Evolutionary conservation across 176 grass and related monocot genomes (phyloP).

Genomic region (Rhynchospora breviuscula): DNA sequence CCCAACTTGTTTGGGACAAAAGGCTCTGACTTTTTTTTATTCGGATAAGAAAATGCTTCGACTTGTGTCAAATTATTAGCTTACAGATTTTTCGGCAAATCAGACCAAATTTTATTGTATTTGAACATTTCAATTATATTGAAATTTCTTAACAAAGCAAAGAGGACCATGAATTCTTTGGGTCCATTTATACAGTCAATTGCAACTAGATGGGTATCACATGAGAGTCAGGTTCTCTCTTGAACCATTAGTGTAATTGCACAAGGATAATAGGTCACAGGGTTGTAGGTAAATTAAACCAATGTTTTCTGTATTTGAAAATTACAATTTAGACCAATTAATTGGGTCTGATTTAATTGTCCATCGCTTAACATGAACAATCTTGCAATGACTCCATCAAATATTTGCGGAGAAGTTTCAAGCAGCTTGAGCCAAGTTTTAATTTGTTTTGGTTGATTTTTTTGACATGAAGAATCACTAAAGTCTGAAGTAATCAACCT

Average conservation of each 20-base stretch:
- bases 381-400: background rate
- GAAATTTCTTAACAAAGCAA: background rate
- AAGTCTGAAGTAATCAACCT: background rate
- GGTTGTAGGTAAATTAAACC: background rate
- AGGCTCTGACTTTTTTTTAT: too few relatives aligned
- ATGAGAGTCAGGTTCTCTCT: constrained; percentile 54
- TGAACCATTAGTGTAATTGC: constrained; percentile 72
- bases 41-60: background rate
- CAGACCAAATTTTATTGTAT: background rate
- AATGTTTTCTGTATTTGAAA: background rate
- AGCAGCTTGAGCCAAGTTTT: constrained; percentile 28
- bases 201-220: constrained; percentile 43
- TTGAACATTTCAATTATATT: background rate
- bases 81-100: background rate
- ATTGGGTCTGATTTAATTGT: background rate
- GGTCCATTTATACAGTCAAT: background rate
- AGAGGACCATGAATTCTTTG: background rate
- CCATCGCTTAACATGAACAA: background rate
- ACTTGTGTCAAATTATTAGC: background rate
- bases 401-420: constrained; percentile 22
- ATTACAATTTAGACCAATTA: background rate
- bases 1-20: too few relatives aligned
- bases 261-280: background rate
- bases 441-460: background rate
- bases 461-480: background rate